phyloP scores from a whole-genome alignment of 352 stramenopile species.

The Phytophthora melonis region DNA sequence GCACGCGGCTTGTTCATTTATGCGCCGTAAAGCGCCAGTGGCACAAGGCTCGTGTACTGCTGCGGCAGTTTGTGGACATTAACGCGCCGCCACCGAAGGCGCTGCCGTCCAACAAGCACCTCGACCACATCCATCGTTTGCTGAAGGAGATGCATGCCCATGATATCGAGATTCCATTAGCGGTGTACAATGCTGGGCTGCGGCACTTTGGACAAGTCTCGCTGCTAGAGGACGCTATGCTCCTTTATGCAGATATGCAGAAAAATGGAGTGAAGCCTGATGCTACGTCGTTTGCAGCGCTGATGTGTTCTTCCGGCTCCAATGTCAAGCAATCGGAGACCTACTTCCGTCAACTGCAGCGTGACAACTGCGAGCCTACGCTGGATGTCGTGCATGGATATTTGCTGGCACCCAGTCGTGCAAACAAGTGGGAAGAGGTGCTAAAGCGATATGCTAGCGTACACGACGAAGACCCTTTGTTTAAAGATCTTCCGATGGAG shows the following conservation, averaged over 20 bases:
- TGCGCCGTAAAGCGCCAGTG: constrained; percentile 60
- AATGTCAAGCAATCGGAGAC: constrained; percentile 50
- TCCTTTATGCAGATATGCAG: constrained; percentile 58
- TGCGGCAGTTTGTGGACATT: constrained; percentile 59
- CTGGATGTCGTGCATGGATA: constrained; percentile 50
- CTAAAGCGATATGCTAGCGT: constrained; percentile 45
- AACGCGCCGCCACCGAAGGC: constrained; percentile 44
- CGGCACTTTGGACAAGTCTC: constrained; percentile 60
- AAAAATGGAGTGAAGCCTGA: constrained; percentile 48
- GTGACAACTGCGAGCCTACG: constrained; percentile 24
- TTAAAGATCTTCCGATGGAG: constrained; percentile 43
- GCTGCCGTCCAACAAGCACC: constrained; percentile 52
- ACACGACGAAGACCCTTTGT: constrained; percentile 14
- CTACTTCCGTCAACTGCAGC: constrained; percentile 57
- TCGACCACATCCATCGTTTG: constrained; percentile 54
- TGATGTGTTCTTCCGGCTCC: constrained; percentile 61
- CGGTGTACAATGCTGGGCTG: constrained; percentile 72
- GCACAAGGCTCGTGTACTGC: constrained; percentile 58
- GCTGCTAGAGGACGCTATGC: constrained; percentile 45
- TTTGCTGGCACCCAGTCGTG: constrained; percentile 50
- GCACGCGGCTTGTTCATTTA: constrained; percentile 59
- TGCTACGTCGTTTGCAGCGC: constrained; percentile 62
- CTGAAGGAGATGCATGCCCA: constrained; percentile 59
- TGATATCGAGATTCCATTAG: constrained; percentile 46
- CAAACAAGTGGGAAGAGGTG: constrained; percentile 51